Evolutionary conservation across 2,329 filamentous ascomycete genomes (phyloP).

Genomic region (Cytospora piceicola): DNA sequence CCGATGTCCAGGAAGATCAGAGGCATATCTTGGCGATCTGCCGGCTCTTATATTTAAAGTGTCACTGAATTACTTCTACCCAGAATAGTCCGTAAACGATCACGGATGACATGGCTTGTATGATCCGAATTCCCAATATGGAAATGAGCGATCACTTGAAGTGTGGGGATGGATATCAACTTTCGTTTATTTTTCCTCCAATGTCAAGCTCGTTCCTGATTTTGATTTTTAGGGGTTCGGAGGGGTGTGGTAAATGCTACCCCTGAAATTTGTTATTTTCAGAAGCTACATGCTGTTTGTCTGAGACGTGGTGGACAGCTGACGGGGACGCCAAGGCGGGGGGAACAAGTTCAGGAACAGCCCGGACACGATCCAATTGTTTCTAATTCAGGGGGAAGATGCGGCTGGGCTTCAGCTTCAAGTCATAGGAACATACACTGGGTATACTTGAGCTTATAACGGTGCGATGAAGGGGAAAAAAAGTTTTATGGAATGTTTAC

Average conservation of each 20-base stretch:
- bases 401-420: too few relatives aligned
- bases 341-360: too few relatives aligned
- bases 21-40: constrained; percentile 5
- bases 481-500: too few relatives aligned
- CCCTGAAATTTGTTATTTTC: not conserved
- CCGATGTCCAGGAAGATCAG: constrained; percentile 7
- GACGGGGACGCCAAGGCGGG: not conserved
- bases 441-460: too few relatives aligned
- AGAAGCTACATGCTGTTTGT: not conserved
- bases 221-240: not conserved
- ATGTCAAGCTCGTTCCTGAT: constrained; percentile 7
- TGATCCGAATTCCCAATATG: not conserved
- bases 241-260: not conserved
- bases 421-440: too few relatives aligned
- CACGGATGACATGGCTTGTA: not conserved
- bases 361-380: too few relatives aligned
- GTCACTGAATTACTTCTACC: too few relatives aligned
- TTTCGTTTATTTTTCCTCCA: constrained; percentile 27
- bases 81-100: not conserved
- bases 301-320: not conserved
- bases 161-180: not conserved
- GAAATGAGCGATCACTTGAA: not conserved
- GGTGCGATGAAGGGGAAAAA: too few relatives aligned
- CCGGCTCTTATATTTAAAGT: not conserved
- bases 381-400: too few relatives aligned